These are phyloP conservation scores for Dendrocalamus latiflorus DNA, from an alignment of 202 grass and related monocot genomes.

Conservation along the genomic window DNA sequence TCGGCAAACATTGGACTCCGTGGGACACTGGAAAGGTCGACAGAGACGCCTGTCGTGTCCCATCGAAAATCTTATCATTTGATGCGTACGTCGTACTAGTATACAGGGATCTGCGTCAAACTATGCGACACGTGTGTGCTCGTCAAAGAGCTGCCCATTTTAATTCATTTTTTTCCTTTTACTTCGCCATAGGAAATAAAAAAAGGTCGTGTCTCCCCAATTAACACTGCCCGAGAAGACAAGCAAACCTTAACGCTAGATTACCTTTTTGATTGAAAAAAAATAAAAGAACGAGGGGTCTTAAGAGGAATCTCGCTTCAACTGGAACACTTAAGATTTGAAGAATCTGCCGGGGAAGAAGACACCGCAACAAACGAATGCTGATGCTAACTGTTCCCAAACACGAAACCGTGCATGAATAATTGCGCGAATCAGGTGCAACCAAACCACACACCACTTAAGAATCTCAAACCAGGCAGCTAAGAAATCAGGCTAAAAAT, in stretches of 20 bases:
- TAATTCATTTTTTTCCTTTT: background rate
- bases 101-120: background rate
- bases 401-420: background rate
- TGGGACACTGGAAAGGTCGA: too few relatives aligned
- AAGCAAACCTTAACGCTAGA: background rate
- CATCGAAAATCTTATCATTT: background rate
- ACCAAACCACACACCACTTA: background rate
- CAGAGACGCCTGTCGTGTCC: background rate
- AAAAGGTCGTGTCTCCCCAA: background rate
- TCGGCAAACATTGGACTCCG: too few relatives aligned
- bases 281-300: background rate
- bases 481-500: background rate
- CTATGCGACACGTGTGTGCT: background rate
- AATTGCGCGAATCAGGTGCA: background rate
- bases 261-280: background rate
- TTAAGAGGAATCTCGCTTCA: background rate
- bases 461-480: background rate
- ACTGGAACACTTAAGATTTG: background rate
- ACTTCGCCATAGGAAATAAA: background rate
- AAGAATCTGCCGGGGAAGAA: background rate
- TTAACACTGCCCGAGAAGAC: background rate
- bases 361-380: constrained; percentile 17
- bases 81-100: background rate
- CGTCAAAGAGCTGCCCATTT: background rate
- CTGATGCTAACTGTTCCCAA: background rate